These are phyloP conservation scores for Porogramme epimiltina DNA, from an alignment of 1,284 basidiomycete genomes.

Conservation along the genomic window DNA sequence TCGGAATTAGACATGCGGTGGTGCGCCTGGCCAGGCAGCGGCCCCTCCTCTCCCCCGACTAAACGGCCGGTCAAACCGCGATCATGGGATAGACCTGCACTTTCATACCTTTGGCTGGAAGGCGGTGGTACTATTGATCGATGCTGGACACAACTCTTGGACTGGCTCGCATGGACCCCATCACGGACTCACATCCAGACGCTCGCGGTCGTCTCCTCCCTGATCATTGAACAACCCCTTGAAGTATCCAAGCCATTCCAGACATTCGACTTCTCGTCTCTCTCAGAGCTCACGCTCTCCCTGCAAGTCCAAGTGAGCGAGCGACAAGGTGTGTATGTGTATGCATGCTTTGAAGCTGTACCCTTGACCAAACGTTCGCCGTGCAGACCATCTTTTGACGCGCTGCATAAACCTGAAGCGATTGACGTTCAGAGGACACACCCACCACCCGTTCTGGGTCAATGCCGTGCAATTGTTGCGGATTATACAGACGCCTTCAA, in stretches of 20 bases:
- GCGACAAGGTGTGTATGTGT: not conserved
- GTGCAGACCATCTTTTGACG: not conserved
- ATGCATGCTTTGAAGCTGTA: not conserved
- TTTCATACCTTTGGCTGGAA: not conserved
- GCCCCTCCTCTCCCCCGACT: not conserved
- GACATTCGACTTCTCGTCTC: not conserved
- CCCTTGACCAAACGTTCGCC: not conserved
- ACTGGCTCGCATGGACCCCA: not conserved
- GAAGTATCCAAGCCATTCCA: not conserved
- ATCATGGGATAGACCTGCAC: not conserved
- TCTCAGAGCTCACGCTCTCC: not conserved
- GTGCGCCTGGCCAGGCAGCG: not conserved
- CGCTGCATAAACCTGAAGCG: not conserved
- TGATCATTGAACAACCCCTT: not conserved
- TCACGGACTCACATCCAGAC: not conserved
- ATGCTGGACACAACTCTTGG: not conserved
- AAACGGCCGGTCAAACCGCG: not conserved
- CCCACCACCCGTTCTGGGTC: not conserved
- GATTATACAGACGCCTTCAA: too few species aligned
- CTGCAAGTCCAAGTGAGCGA: not conserved
- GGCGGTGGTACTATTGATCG: not conserved
- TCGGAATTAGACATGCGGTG: not conserved
- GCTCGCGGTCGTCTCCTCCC: not conserved
- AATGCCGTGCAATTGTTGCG: not conserved
- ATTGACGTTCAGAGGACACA: not conserved